A percentile compares a stretch with the other conserved stretches of the same genome.
These are phyloP conservation scores for Beauveria varroae DNA, from an alignment of 2,329 filamentous ascomycete genomes.

Conservation along the genomic window DNA sequence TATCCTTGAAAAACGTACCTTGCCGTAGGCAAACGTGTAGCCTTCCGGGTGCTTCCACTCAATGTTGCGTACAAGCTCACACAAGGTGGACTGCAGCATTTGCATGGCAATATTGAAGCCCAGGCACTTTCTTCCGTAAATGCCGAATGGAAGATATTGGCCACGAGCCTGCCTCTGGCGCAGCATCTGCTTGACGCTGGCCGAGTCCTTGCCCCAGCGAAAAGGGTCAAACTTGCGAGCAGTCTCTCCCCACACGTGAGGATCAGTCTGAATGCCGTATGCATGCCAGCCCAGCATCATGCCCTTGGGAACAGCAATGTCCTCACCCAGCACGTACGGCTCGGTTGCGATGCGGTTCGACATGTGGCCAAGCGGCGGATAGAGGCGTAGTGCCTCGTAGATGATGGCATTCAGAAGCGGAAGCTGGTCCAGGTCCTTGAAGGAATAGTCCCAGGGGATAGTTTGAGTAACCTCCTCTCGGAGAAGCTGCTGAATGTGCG, in stretches of 20 bases:
- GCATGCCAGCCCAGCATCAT: slow-evolving; percentile 2
- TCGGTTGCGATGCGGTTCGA: background rate
- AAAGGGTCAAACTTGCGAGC: background rate
- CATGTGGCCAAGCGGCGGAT: slow-evolving; percentile 1
- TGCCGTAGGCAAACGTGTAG: slow-evolving; percentile 4
- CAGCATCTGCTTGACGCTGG: background rate
- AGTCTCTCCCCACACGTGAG: background rate
- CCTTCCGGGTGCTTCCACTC: slow-evolving; percentile 2
- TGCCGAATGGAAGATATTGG: slow-evolving; percentile 5
- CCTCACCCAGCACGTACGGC: background rate
- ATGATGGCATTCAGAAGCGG: slow-evolving; percentile 1
- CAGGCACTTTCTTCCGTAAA: background rate
- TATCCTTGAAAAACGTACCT: background rate
- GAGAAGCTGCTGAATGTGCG: background rate
- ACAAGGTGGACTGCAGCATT: background rate
- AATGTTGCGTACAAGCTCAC: slow-evolving; percentile 3
- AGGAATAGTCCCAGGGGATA: background rate
- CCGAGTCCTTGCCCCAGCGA: slow-evolving; percentile 1
- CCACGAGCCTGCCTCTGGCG: slow-evolving; percentile 1
- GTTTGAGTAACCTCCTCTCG: background rate
- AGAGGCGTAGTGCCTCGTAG: slow-evolving; percentile 5
- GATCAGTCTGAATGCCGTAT: slow-evolving; percentile 6
- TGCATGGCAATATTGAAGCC: slow-evolving; percentile 1
- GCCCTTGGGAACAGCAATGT: background rate
- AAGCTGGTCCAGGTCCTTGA: background rate